These are phyloP conservation scores for Mycena metata DNA, from an alignment of 768 basidiomycete species.

Conservation along the genomic window DNA sequence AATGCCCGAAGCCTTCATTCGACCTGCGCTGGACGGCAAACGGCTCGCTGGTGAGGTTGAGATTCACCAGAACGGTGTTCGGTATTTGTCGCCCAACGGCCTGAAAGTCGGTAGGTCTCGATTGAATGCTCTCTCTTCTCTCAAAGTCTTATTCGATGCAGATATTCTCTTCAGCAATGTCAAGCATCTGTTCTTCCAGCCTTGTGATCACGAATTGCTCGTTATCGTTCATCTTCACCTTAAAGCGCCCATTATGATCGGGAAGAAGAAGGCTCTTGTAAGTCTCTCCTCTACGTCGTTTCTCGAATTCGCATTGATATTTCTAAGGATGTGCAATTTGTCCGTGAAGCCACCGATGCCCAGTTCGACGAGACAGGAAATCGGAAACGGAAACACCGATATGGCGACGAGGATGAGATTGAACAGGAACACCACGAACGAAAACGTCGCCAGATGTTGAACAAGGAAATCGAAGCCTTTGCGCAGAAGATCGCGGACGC, in stretches of 20 bases:
- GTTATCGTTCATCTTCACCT: conserved; percentile 96
- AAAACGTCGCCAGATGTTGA: conserved; percentile 87
- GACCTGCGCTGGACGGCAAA: conserved; percentile 96
- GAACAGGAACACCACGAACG: conserved; percentile 99
- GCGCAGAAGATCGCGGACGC: conserved; percentile 94
- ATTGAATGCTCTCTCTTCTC: background rate
- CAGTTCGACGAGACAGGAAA: conserved; percentile 99
- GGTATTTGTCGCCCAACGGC: conserved; percentile 89
- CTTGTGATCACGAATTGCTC: conserved; percentile 95
- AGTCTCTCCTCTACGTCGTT: conserved; percentile 43
- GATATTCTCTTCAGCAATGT: conserved; percentile 97
- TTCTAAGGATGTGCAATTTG: conserved; percentile 94
- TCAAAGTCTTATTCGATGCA: conserved; percentile 46
- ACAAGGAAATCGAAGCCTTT: conserved; percentile 95
- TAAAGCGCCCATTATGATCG: conserved; percentile 97
- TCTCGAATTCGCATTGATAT: conserved; percentile 10
- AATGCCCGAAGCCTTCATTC: conserved; percentile 92
- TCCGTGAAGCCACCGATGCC: conserved; percentile 96
- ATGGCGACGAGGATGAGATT: conserved; percentile 99
- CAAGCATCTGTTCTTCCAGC: conserved; percentile 99
- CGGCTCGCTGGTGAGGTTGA: conserved; percentile 97
- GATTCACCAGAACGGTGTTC: conserved; percentile 96
- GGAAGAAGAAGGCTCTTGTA: conserved; percentile 97
- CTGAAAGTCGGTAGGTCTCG: conserved; percentile 88
- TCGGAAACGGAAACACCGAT: conserved; percentile 94